Percentiles rank a stretch among this genome's conserved stretches.
Conservation (phyloP, 2,329 filamentous ascomycete genomes). For the Lachnellula arida region DNA sequence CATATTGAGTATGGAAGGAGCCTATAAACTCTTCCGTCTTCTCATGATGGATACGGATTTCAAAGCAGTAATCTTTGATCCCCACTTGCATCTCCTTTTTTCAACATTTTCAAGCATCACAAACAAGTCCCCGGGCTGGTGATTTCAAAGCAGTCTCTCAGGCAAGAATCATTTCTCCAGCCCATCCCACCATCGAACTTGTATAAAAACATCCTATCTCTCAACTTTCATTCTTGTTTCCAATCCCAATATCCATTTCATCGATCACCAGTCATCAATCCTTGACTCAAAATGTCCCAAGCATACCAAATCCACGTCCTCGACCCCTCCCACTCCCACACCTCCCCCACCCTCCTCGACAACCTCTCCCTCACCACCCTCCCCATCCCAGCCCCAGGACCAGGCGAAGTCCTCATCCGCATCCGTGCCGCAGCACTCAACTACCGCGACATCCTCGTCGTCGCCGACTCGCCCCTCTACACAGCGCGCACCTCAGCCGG, state of each 20-base stretch:
- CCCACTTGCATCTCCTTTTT: not conserved
- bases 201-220: too few species aligned
- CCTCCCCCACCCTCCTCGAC: constrained; percentile 4
- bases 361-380: constrained; percentile 2
- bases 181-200: too few species aligned
- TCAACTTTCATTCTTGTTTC: too few species aligned
- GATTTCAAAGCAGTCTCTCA: too few species aligned
- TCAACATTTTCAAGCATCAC: not conserved
- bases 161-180: too few species aligned
- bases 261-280: too few species aligned
- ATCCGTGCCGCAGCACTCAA: constrained; percentile 18
- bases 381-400: constrained; percentile 6
- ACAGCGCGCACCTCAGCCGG: not conserved
- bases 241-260: too few species aligned
- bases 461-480: constrained; percentile 16
- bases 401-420: constrained; percentile 11
- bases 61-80: not conserved
- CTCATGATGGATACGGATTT: not conserved
- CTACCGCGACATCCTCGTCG: constrained; percentile 15
- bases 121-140: too few species aligned
- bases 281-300: not conserved
- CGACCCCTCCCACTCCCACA: constrained; percentile 5
- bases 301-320: constrained; percentile 11
- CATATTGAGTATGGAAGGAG: not conserved
- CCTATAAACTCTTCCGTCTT: not conserved